Base-by-base conservation (phyloP, 2,329 filamentous ascomycete genomes). In the Scleromitrula shiraiana region DNA sequence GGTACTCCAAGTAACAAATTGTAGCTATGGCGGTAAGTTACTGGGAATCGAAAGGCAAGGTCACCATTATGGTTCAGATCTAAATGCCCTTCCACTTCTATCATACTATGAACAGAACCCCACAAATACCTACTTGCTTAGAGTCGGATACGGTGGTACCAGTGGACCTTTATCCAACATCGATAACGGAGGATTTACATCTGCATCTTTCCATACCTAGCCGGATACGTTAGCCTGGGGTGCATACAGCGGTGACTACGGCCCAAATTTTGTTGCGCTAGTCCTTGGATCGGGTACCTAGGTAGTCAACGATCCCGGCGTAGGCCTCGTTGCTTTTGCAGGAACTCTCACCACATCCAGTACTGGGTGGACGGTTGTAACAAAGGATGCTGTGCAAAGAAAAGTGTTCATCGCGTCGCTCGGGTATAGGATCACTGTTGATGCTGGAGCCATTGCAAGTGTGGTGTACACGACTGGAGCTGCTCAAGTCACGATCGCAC, bases 51-150 rank as follows among this genome's bases (percentile, higher is more conserved):
- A 73, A 52, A 63, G 70, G 4, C 73, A 77, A 60, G 72, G 80
- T 50, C 77, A 82, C 55, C 78, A 82, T 61, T 82, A 81, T 54
- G 77, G 77, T 15, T 79, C 75, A 0, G 73, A 68, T 0, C 71
- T 81, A 5, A 81, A 80, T 58, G 69, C 76, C 0, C 68, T 78
- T 0, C 74, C 76, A 1, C 64, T 79, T 2, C 70, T 81, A 2
- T 68, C 69, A 2, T 66, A 71, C 3, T 81, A 74, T 61, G 71
- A 74, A 29, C 58, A 66, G 40, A 58, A 71, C 27, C 65, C 74
- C 0, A 58, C 64, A 0, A 70, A 76, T 53, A 61, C 70, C 6
- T 74, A 80, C 49, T 65, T 74, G 2, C 64, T 81, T 2, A 70
- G 74, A 2, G 68, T 75, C 0, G 77, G 74, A 1, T 80, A 74